These are phyloP conservation scores for Monoraphidium neglectum DNA, from an alignment of 139 green algal genomes.

Conservation along the genomic window DNA sequence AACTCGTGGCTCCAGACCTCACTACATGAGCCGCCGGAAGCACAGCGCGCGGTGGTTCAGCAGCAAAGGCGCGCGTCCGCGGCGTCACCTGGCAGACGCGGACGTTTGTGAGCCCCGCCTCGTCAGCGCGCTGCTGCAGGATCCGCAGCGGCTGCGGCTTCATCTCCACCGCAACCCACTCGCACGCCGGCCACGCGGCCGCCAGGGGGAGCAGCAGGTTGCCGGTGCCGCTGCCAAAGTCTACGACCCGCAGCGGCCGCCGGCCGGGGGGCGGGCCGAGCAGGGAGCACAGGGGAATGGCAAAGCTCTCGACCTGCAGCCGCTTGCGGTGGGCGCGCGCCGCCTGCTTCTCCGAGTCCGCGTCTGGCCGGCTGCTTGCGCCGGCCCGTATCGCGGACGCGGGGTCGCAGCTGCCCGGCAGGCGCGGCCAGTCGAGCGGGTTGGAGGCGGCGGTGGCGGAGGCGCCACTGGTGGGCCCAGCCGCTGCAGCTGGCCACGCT, in stretches of 20 bases:
- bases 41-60: background rate
- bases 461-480: too few species aligned
- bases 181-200: slow-evolving; percentile 46
- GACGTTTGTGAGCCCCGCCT: slow-evolving; percentile 58
- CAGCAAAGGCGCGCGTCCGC: background rate
- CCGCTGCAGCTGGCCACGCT: background rate
- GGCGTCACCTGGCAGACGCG: background rate
- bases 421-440: background rate
- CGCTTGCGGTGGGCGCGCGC: background rate
- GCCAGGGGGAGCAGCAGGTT: slow-evolving; percentile 71
- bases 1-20: background rate
- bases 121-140: slow-evolving; percentile 44
- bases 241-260: slow-evolving; percentile 50
- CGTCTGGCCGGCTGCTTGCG: background rate
- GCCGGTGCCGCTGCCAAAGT: slow-evolving; percentile 78
- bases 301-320: slow-evolving; percentile 64
- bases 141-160: slow-evolving; percentile 62
- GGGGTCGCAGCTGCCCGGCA: background rate
- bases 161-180: slow-evolving; percentile 74
- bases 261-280: slow-evolving; percentile 2
- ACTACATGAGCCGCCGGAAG: background rate
- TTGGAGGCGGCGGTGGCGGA: background rate
- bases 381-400: background rate
- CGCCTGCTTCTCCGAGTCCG: background rate
- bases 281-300: slow-evolving; percentile 35